Evolutionary conservation across 2,329 filamentous ascomycete species (phyloP), one percentile per base, ranked within the genome.

Genomic region (Eutypa lata): DNA sequence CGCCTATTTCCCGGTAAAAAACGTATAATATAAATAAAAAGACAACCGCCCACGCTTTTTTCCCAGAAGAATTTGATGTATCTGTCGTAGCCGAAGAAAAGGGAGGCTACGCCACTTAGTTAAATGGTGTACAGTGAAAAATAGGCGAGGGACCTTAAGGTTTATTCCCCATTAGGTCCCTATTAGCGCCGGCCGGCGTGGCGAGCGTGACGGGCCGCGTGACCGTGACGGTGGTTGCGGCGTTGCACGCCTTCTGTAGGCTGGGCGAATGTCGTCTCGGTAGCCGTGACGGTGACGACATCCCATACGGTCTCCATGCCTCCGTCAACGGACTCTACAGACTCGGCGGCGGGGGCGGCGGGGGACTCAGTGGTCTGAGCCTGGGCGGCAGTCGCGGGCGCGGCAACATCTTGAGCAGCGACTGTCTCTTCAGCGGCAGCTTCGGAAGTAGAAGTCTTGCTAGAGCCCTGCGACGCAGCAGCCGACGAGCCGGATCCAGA

Each of bases 281-380:
- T 66, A 11, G 61, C 67, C 24, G 71, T 79, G 26, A 79, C 71
- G 10, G 76, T 77, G 13, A 77, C 70, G 2, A 77, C 76, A 60
- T 76, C 69, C 62, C 68, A 76, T 49, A 78, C 69, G 22, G 74
- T 79, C 43, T 61, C 68, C 53, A 66, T 57, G 22, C 60, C 57
- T 49, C 65, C 67, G 47, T 61, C 55, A 18, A 59, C 60, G 16
- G 59, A 54, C 24, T 53, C 61, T 26, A 50, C 53, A 44, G 58
- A 42, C 26, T 52, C 42, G 33, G 52, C 49, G 13, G 49, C 48
- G 16, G 58, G 52, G 14, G 63, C 63, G 6, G 61, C 56, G 16
- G 65, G 42, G 11, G 21, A 16, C 13, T 45, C 42, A 11, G 7
- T 19, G 5, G 1, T 21, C 21, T 45, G 1, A 11, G 50, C 50